These are phyloP conservation scores for Myxozyma nipponensis DNA, from an alignment of 805 yeast species.

Conservation along the genomic window DNA sequence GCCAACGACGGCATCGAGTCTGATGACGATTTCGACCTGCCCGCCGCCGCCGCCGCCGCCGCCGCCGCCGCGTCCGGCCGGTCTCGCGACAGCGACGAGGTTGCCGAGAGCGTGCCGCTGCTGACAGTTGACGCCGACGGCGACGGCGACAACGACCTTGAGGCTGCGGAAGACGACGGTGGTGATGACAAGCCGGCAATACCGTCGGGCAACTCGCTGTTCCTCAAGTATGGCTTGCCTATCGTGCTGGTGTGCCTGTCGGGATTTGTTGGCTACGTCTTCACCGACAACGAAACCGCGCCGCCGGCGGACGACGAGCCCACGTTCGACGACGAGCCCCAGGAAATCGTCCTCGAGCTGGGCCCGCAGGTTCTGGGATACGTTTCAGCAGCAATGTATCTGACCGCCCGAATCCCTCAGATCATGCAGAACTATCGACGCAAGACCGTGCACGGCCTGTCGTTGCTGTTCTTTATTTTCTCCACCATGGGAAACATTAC, in stretches of 20 bases:
- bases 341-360: conserved; percentile 17
- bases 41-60: background rate
- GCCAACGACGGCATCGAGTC: background rate
- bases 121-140: background rate
- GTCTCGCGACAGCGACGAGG: background rate
- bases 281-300: conserved; percentile 36
- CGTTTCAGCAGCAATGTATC: conserved; percentile 60
- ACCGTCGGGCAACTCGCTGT: conserved; percentile 36
- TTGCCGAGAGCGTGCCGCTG: conserved; percentile 1
- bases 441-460: conserved; percentile 79
- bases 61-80: background rate
- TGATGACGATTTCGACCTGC: background rate
- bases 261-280: conserved; percentile 57
- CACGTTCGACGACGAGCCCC: conserved; percentile 29
- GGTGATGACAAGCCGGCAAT: background rate
- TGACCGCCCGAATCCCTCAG: conserved; percentile 81
- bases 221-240: conserved; percentile 48
- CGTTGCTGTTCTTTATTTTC: conserved; percentile 72
- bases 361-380: conserved; percentile 66
- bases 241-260: conserved; percentile 57
- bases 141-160: background rate
- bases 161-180: conserved; percentile 14
- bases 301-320: conserved; percentile 29
- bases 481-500: conserved; percentile 73
- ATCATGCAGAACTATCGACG: conserved; percentile 73